Percentiles rank a stretch among this genome's conserved stretches.
Conservation (phyloP, 2,329 filamentous ascomycete genomes). For the Aureobasidium leucospermi region DNA sequence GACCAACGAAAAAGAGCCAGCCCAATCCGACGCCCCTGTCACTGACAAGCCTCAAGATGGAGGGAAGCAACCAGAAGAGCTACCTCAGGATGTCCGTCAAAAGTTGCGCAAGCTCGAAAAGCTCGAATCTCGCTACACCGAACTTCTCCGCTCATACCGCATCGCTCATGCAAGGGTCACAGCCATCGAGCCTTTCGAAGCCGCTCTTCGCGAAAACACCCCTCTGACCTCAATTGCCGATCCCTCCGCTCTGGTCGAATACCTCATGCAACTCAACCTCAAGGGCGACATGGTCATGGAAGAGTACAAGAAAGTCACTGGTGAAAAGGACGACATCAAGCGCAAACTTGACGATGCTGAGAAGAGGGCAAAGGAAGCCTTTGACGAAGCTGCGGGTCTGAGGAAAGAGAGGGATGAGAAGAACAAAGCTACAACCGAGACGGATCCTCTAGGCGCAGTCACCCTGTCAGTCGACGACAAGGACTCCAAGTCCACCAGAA, state of each 20-base stretch:
- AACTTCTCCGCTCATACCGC: conserved; percentile 84
- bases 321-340: conserved; percentile 69
- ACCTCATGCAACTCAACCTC: conserved; percentile 75
- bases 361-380: conserved; percentile 53
- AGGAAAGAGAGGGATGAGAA: conserved; percentile 31
- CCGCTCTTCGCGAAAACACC: conserved; percentile 82
- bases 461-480: not conserved
- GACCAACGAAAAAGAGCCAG: conserved; percentile 25
- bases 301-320: conserved; percentile 79
- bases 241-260: conserved; percentile 76
- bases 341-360: conserved; percentile 66
- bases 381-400: conserved; percentile 56
- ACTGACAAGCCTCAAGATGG: conserved; percentile 20
- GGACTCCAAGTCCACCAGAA: conserved; percentile 14
- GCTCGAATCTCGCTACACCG: conserved; percentile 78
- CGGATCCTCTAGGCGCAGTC: conserved; percentile 13
- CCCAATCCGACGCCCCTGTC: conserved; percentile 19
- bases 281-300: conserved; percentile 91
- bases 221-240: conserved; percentile 84
- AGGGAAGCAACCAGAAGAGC: conserved; percentile 28
- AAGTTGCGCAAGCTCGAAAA: conserved; percentile 84
- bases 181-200: conserved; percentile 88
- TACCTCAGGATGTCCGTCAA: conserved; percentile 66
- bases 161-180: conserved; percentile 81
- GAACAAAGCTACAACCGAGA: conserved; percentile 18